A percentile compares a stretch with the other conserved stretches of the same genome.
phyloP scores from a whole-genome alignment of 495 filamentous ascomycete species.

The Tricharina praecox region DNA sequence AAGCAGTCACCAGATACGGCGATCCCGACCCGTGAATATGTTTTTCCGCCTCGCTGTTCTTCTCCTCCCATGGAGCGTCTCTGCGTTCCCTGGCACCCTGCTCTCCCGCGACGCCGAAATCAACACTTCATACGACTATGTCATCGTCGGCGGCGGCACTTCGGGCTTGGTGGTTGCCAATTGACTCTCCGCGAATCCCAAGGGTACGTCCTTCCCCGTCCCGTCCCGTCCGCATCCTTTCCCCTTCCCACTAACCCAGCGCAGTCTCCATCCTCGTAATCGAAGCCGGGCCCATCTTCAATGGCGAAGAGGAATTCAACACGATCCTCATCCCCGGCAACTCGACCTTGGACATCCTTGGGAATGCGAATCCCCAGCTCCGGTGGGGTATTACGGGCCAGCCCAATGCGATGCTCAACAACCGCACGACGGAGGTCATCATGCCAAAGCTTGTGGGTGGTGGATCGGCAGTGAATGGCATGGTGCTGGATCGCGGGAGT shows the following conservation, averaged over 20 bases:
- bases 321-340: conserved; percentile 13
- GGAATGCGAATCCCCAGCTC: conserved; percentile 17
- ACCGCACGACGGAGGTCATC: conserved; percentile 13
- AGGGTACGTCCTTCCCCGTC: too few relatives aligned
- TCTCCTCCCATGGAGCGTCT: too few relatives aligned
- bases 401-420: conserved; percentile 14
- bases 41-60: too few relatives aligned
- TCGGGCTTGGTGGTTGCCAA: conserved; percentile 34
- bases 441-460: conserved; percentile 28
- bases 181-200: conserved; percentile 30
- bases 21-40: too few relatives aligned
- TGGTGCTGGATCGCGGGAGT: conserved; percentile 33
- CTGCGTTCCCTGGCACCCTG: neutral
- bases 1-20: too few relatives aligned
- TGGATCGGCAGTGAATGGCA: conserved; percentile 34
- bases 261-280: conserved; percentile 30
- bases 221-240: too few relatives aligned
- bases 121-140: conserved; percentile 32
- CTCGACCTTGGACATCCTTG: conserved; percentile 16
- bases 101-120: conserved; percentile 7
- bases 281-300: conserved; percentile 36
- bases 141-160: conserved; percentile 38
- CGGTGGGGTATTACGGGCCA: conserved; percentile 26
- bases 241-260: too few relatives aligned
- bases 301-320: conserved; percentile 32